phyloP scores from a whole-genome alignment of 108 stramenopile species.

The Epithemia pelagica region DNA sequence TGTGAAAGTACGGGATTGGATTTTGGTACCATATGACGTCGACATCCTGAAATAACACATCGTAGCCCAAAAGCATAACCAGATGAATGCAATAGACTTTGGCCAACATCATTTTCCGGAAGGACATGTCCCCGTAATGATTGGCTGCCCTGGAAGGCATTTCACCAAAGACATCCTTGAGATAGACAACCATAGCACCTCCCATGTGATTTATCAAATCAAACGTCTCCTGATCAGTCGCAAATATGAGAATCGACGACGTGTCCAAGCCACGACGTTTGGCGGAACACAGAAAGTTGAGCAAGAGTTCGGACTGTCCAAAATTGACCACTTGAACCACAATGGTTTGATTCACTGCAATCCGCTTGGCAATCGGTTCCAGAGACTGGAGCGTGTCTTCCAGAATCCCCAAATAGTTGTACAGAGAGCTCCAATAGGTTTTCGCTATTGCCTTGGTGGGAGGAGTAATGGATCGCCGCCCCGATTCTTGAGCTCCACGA shows the following conservation, averaged over 20 bases:
- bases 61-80: constrained; percentile 50
- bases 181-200: constrained; percentile 11
- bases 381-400: constrained; percentile 34
- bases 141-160: constrained; percentile 48
- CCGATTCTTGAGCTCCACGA: constrained; percentile 33
- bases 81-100: constrained; percentile 64
- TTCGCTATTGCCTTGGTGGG: constrained; percentile 24
- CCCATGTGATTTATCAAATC: constrained; percentile 17
- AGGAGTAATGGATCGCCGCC: constrained; percentile 29
- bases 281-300: constrained; percentile 51
- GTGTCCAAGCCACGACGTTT: constrained; percentile 18
- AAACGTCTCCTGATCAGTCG: constrained; percentile 25
- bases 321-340: constrained; percentile 48
- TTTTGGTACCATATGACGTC: constrained; percentile 60
- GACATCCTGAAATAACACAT: constrained; percentile 83
- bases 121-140: constrained; percentile 55
- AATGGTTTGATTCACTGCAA: constrained; percentile 38
- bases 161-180: constrained; percentile 24
- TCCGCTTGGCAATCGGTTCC: constrained; percentile 30
- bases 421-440: constrained; percentile 34
- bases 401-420: constrained; percentile 34
- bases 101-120: constrained; percentile 70
- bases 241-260: constrained; percentile 22
- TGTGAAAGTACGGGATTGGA: constrained; percentile 54
- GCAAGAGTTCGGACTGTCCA: constrained; percentile 59